Evolutionary conservation across 2,329 filamentous ascomycete genomes (phyloP), one percentile per base, ranked within the genome.

Genomic region (Cladosporium sp.): DNA sequence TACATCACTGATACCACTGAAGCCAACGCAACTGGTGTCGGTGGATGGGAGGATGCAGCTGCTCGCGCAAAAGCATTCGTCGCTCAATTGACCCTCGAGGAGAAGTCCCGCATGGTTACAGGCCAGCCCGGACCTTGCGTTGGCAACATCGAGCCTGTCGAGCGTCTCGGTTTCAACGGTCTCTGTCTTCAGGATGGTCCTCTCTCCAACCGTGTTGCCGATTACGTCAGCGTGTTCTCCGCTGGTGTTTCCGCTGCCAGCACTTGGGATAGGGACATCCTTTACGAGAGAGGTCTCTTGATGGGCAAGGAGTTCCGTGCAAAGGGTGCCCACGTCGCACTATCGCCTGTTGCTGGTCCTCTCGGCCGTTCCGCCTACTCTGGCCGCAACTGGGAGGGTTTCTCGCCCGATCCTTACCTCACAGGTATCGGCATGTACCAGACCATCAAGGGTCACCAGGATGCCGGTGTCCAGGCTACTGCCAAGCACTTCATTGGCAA

Each of bases 111-210:
- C 32, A 78, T 81, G 39, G 77, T 79, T 2, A 72, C 77, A 53
- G 75, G 78, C 23, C 63, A 65, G 21, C 65, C 66, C 14, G 66
- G 68, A 3, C 53, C 67, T 43, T 79, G 77, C 49, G 73, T 76
- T 16, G 78, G 78, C 6, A 77, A 76, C 66, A 76, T 78, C 28
- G 72, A 73, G 34, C 67, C 71, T 3, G 65, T 75, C 25, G 61
- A 67, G 18, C 65, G 74, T 25, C 66, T 79, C 16, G 72, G 74
- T 8, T 78, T 76, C 61, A 65, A 67, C n/a, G 70, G 70, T 32
- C 80, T 95, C 25, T 91, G 90, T 67, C 81, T 96, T 21, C 92
- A 96, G 75, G 93, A 97, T 72, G 92, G 92, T 0, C 93, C 93
- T 0, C 53, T 58, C 11, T 49, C 53, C 26, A 58, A 49, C 62